Base-by-base conservation (phyloP, 1,284 basidiomycete genomes). In the Paramarasmius palmivorus region DNA sequence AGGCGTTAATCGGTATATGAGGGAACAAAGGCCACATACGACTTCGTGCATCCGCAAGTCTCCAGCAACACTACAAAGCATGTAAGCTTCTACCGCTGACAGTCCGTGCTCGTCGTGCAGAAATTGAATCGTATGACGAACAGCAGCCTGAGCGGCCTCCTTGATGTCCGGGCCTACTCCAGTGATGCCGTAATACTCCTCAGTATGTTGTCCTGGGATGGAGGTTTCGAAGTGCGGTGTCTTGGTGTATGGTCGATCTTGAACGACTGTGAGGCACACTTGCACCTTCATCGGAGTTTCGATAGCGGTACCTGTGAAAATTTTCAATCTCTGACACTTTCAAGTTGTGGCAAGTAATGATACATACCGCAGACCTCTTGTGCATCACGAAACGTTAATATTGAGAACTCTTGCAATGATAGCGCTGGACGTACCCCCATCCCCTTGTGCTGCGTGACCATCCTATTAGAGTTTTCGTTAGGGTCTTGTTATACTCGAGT, bases 371-470 rank as follows among this genome's bases (percentile, higher is more conserved):
- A 82, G 47, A 83, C 79, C 70, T 83, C 81, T 82, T 55, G 17
- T 39, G 45, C 49, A 15, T 12, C 35, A 22, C 25, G 17, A 26
- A 15, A 19, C 20, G 26, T 49, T 14, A 48, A 44, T 42, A 36
- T 35, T 8, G 32, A 29, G 57, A 46, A 51, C 14, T 52, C 26
- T 35, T 32, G 52, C n/a, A 47, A 40, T 47, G 49, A 29, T 20
- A 36, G 39, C 17, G 34, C 49, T 55, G 45, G n/a, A 67, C 74
- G 57, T 56, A 81, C 83, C 83, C 64, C 83, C 83, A 59, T 85
- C 83, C 6, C 83, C 83, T 67, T 84, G 83, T 2, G 79, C 82
- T 5, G 81, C 83, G 65, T 85, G 83, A 1, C 83, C 83, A 56
- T 86, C 83, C 82, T 84, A 53, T 29, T 29, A 14, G 26, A 40